Evolutionary conservation across 345 rosid genomes (phyloP), one percentile per base, ranked within the genome.

Genomic region (Combretum micranthum): DNA sequence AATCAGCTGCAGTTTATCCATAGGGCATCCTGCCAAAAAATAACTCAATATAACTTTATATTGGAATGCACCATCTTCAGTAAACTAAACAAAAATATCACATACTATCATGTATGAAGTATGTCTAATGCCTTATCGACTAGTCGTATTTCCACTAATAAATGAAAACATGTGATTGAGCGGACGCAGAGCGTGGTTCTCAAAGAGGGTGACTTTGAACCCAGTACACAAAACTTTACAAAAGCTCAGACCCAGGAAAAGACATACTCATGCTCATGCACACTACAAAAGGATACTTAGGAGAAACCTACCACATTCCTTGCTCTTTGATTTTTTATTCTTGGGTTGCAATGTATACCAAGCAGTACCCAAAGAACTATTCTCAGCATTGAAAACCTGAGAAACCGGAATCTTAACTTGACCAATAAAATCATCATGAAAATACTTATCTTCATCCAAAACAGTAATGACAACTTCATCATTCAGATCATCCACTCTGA

Each of bases 401-500:
- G 84, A 83, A 56, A 89, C 83, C 0, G 96, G 81, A 48, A 93
- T 69, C 62, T 73, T 76, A 45, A 89, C 69, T 50, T 72, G 84
- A 1, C 99, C 99, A 5, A 93, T 75, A 56, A 88, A 86, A 68
- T 88, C 99, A 49, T 93, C 94, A 39, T 77, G 79, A 77, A 86
- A 86, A 75, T 85, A 93, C 78, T 76, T 84, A 64, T 89, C 99
- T 74, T 88, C 99, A 16, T 93, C 96, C 61, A 88, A 67, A 45
- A 93, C 97, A 67, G 79, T 69, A 37, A 93, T 60, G 17, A 80
- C 67, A 61, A 93, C 89, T 66, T 86, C 97, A 20, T 86, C 97
- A 4, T 77, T 76, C 86, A 93, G 80, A 70, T 93, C 99, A 39
- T 88, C 99, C n/a, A 88, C 99, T 70, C 70, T 78, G 78, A 93